A percentile compares a stretch with the other conserved stretches of the same genome.
phyloP scores from a whole-genome alignment of 768 basidiomycete genomes.

The Phlebiopsis gigantea region DNA sequence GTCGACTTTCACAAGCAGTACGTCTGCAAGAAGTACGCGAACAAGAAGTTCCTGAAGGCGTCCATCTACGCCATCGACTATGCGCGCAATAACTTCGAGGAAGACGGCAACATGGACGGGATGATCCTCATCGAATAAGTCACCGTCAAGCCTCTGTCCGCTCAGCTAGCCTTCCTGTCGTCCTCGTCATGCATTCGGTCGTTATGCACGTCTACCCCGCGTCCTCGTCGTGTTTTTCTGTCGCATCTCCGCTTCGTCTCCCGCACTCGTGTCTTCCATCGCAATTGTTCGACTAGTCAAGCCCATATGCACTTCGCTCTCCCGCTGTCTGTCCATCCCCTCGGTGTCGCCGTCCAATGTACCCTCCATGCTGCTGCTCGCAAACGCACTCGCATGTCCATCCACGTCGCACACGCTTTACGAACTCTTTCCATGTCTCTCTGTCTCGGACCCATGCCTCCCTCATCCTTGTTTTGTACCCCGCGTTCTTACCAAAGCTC shows the following conservation, averaged over 20 bases:
- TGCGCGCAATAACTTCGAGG: slow-evolving; percentile 49
- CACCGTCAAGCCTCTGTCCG: slow-evolving; percentile 2
- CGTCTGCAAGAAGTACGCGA: slow-evolving; percentile 93
- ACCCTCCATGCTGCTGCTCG: background rate
- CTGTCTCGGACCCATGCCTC: background rate
- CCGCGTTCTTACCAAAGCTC: background rate
- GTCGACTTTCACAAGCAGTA: slow-evolving; percentile 77
- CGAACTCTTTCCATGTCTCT: background rate
- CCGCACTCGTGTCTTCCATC: slow-evolving; percentile 1
- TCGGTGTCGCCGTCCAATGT: background rate
- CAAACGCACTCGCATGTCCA: background rate
- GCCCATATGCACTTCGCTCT: slow-evolving; percentile 2
- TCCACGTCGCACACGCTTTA: background rate
- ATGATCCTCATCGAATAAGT: slow-evolving; percentile 33
- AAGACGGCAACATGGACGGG: slow-evolving; percentile 31
- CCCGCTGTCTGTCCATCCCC: background rate
- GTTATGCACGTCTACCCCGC: background rate
- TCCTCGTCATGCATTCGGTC: slow-evolving; percentile 1
- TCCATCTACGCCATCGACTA: slow-evolving; percentile 72
- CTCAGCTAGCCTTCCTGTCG: background rate
- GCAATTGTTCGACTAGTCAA: slow-evolving; percentile 15
- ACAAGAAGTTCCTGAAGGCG: slow-evolving; percentile 97
- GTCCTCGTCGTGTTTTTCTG: background rate
- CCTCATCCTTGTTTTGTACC: slow-evolving; percentile 10
- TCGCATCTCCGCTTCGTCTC: background rate